Evolutionary conservation across 306 rosid species (phyloP), one percentile per base, ranked within the genome.

Genomic region (Cucurbita maxima): DNA sequence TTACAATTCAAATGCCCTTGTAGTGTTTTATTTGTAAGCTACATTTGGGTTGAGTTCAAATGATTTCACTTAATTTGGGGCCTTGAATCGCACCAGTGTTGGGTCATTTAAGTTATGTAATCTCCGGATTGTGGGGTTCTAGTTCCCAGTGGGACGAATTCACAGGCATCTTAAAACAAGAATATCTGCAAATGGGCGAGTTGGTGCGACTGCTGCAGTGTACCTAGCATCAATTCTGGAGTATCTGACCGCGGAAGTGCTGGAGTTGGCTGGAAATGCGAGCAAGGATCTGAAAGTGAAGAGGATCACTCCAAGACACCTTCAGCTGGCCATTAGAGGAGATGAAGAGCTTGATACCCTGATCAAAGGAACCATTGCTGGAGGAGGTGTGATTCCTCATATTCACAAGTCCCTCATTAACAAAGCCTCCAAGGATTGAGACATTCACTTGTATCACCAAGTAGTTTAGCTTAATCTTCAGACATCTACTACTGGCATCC

Each of bases 301-400:
- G 91, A 93, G 98, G 83, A 93, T 93, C 60, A 93, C 98, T 15
- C 98, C 98, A 8, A 84, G 98, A 82, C 98, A 93, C 79, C 85
- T 93, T 84, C 98, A 93, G 79, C 88, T 93, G 11, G 98, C 98
- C 1, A 93, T 93, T 15, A 77, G 98, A 67, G 98, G 98, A 86
- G 98, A 93, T 55, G 98, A 93, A 76, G 98, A 93, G 79, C 94
- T 93, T 1, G 98, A 93, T 81, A 93, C 97, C 3, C 96, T 93
- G 50, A 90, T 93, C 41, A 93, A 93, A 41, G 98, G 98, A 7
- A 93, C 98, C 50, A 93, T 93, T 85, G 98, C 98, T 67, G 98
- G 98, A 53, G 98, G 98, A 36, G 98, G 98, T 50, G 98, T 93
- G 73, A 93, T 93, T 59, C 98, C 98, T 72, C 98, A 90, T 69